Percentiles rank a stretch among this genome's conserved stretches.
Evolutionary conservation across 805 yeast species (phyloP).

Genomic region (Nakazawaea ernobii): DNA sequence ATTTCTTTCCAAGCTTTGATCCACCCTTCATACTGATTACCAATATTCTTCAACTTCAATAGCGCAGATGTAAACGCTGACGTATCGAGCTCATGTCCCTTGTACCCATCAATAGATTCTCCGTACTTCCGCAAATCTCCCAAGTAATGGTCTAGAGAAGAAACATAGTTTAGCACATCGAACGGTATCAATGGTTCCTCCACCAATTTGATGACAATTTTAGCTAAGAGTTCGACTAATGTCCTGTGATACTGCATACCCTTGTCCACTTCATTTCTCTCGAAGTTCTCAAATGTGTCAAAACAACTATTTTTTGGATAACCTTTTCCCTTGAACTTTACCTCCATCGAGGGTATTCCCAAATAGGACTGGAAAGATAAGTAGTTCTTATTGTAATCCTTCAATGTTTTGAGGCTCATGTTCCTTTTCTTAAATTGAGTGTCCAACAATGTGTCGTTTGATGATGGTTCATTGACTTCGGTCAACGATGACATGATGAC

Average conservation of each 20-base stretch:
- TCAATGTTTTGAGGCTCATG: slow-evolving; percentile 4
- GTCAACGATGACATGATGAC: slow-evolving; percentile 38
- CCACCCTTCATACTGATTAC: slow-evolving; percentile 50
- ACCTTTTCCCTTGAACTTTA: slow-evolving; percentile 38
- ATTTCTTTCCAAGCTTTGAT: slow-evolving; percentile 56
- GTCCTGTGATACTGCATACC: slow-evolving; percentile 49
- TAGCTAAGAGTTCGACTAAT: slow-evolving; percentile 50
- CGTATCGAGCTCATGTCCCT: slow-evolving; percentile 18
- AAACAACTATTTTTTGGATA: slow-evolving; percentile 53
- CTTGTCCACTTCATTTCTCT: slow-evolving; percentile 43
- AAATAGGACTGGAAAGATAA: slow-evolving; percentile 57
- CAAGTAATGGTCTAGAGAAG: slow-evolving; percentile 35
- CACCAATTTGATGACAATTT: slow-evolving; percentile 49
- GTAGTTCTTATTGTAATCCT: slow-evolving; percentile 47
- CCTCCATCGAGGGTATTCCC: slow-evolving; percentile 67
- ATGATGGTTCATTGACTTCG: slow-evolving; percentile 19
- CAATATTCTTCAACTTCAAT: slow-evolving; percentile 35
- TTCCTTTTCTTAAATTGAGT: slow-evolving; percentile 12
- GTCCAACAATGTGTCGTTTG: slow-evolving; percentile 18
- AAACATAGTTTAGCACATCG: slow-evolving; percentile 43
- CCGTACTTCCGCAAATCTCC: slow-evolving; percentile 42
- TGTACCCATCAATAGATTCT: slow-evolving; percentile 6
- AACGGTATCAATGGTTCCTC: slow-evolving; percentile 78
- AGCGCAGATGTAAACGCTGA: slow-evolving; percentile 22
- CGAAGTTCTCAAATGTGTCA: slow-evolving; percentile 58